Evolutionary conservation across 164 flowering plant species (phyloP).

Genomic region (Hamamelis virginiana): DNA sequence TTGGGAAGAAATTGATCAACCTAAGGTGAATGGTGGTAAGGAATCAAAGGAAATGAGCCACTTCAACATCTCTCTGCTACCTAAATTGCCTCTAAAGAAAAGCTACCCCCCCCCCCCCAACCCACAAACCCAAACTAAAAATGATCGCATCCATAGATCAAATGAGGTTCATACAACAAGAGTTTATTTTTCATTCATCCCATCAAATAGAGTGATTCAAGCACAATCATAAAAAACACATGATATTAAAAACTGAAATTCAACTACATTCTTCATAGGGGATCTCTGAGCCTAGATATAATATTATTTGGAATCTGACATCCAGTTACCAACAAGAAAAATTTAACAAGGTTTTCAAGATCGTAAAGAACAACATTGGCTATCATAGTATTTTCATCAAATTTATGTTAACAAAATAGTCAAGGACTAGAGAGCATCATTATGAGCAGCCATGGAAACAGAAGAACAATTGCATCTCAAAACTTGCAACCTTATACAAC

Average conservation of each 20-base stretch:
- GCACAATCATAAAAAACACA: neutral
- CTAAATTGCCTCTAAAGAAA: too few relatives aligned
- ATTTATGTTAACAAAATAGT: neutral
- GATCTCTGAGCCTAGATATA: neutral
- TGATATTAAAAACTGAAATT: neutral
- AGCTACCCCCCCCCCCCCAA: too few relatives aligned
- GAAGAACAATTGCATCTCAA: too few relatives aligned
- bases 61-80: too few relatives aligned
- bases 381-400: neutral
- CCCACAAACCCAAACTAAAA: too few relatives aligned
- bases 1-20: too few relatives aligned
- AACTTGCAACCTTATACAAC: constrained; percentile 21
- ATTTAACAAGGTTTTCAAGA: neutral
- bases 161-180: too few relatives aligned
- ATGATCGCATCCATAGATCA: too few relatives aligned
- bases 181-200: too few relatives aligned
- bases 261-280: neutral
- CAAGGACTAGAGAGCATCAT: neutral
- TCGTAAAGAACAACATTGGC: neutral
- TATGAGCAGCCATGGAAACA: constrained; percentile 2
- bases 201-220: too few relatives aligned
- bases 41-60: too few relatives aligned
- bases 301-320: neutral
- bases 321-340: neutral
- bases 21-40: too few relatives aligned